Base-by-base conservation (phyloP, 108 stramenopile species). In the Schizochytrium sp. region DNA sequence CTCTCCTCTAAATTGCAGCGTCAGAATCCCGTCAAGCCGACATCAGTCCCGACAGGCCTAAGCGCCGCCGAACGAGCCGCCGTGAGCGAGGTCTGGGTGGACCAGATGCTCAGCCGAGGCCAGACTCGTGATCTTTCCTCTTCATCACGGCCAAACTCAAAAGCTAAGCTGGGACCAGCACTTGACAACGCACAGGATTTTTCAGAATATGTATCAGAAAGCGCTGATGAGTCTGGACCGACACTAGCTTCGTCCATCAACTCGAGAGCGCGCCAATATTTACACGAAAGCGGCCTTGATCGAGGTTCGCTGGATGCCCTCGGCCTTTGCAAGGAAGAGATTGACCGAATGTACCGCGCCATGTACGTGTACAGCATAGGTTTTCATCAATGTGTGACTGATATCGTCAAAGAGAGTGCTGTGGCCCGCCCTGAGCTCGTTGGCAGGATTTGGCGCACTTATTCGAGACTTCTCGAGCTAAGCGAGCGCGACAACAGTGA, bases 281-380 rank as follows among this genome's bases (percentile, higher is more conserved):
- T 83, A 45, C n/a, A 34, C 19, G 76, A 47, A 4, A 47, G 19
- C 51, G 76, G 76, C 19, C 23, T 83, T 12, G 76, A 83, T 53
- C 76, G 76, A 12, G 48, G 23, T 47, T 53, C 76, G 48, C 76
- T 83, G 51, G 48, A 53, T 12, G 12, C 43, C 51, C n/a, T 25
- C 76, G 76, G 76, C 8, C 48, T 83, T 12, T 3, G 76, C 28
- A 53, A 83, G 48, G 76, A 83, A n/a, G 76, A 83, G 25, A 83
- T 83, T 0, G 51, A 83, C 76, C 45, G 76, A 1, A 53, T 83
- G 51, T 83, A 83, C 51, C 45, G 76, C 19, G 76, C 76, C 8
- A 83, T 83, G 76, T 83, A 83, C 51, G 76, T 83, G n/a, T 83
- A 83, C 51, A 53, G 48, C 51, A 53, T 83, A 8, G 76, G 76